Conservation (phyloP, 192 early-diverging fungal species). For the Dissophora globulifera region DNA sequence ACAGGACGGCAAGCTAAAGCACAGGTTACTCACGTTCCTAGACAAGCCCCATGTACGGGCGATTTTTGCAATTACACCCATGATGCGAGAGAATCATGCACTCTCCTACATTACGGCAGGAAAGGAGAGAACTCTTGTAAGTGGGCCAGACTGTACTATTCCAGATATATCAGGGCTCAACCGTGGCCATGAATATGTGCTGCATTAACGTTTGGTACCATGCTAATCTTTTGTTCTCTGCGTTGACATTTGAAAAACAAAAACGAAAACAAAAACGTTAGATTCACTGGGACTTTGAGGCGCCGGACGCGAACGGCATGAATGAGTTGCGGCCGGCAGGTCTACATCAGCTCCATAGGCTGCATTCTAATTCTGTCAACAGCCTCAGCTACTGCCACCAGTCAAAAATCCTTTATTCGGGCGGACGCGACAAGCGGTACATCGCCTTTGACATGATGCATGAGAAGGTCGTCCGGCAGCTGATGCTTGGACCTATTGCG, state of each 20-base stretch:
- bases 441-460: conserved; percentile 16
- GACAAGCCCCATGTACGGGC: conserved; percentile 10
- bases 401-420: conserved; percentile 12
- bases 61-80: conserved; percentile 13
- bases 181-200: no score
- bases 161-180: background rate
- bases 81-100: conserved; percentile 10
- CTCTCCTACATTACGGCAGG: conserved; percentile 39
- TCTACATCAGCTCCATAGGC: conserved; percentile 1
- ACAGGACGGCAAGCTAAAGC: background rate
- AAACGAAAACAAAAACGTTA: no score
- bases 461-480: background rate
- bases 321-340: background rate
- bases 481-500: conserved; percentile 1
- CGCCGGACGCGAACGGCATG: background rate
- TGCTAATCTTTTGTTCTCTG: no score
- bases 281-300: conserved; percentile 30
- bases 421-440: conserved; percentile 18
- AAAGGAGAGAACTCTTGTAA: conserved; percentile 19
- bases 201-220: no score
- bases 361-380: conserved; percentile 6
- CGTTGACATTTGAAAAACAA: no score
- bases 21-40: conserved; percentile 6
- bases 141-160: background rate
- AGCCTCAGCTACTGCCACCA: conserved; percentile 12